Evolutionary conservation across 140 eudicot species (phyloP).

Genomic region (Cichorium intybus): DNA sequence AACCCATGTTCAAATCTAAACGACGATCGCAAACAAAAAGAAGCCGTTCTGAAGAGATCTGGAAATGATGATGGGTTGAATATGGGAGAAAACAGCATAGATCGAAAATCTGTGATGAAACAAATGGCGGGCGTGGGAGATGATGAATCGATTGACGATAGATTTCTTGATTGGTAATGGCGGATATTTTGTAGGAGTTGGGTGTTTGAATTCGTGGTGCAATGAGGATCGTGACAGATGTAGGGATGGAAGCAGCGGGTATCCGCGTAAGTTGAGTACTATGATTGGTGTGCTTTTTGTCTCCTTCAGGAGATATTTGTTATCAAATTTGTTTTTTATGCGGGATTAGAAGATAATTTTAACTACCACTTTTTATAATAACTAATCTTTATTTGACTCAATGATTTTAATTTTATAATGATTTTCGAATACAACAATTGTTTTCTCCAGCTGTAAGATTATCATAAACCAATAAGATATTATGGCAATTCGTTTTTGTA

Average conservation of each 20-base stretch:
- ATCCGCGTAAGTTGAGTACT: conserved; percentile 20
- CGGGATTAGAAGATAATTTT: not conserved
- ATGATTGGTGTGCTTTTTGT: conserved; percentile 17
- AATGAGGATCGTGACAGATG: conserved; percentile 20
- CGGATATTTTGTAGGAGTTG: not conserved
- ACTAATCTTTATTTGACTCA: no score
- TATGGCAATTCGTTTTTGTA: no score
- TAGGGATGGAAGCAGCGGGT: conserved; percentile 24
- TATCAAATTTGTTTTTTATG: not conserved
- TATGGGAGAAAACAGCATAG: not conserved
- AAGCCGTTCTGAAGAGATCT: not conserved
- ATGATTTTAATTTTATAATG: no score
- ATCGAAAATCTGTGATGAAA: not conserved
- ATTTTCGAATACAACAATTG: no score
- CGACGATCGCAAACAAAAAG: not conserved
- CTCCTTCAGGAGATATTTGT: not conserved
- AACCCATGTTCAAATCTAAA: conserved; percentile 15
- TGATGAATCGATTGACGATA: not conserved
- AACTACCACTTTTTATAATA: no score
- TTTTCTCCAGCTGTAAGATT: no score
- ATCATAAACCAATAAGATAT: no score
- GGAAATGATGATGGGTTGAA: not conserved
- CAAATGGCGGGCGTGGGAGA: not conserved
- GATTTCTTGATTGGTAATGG: not conserved
- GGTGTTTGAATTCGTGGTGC: not conserved